Evolutionary conservation across 2,329 filamentous ascomycete genomes (phyloP).

Genomic region (Macrophomina phaseolina): DNA sequence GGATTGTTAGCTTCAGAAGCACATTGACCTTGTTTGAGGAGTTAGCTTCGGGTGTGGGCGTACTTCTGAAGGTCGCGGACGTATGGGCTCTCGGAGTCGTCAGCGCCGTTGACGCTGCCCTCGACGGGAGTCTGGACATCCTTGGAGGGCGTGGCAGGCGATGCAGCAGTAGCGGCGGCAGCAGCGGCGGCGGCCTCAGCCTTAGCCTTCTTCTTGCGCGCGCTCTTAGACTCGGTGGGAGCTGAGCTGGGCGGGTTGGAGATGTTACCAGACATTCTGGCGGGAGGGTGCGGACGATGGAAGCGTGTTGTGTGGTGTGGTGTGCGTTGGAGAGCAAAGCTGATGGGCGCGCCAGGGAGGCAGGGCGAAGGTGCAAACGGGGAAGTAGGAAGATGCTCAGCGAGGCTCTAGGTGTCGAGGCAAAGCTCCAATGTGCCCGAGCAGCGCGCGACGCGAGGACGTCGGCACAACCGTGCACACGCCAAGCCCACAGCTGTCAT

Average conservation of each 20-base stretch:
- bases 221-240: slow-evolving; percentile 59
- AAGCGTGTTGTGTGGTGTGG: neutral
- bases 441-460: slow-evolving; percentile 24
- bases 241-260: slow-evolving; percentile 68
- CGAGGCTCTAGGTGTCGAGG: slow-evolving; percentile 12
- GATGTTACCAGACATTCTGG: slow-evolving; percentile 66
- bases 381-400: neutral
- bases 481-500: slow-evolving; percentile 23
- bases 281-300: slow-evolving; percentile 1
- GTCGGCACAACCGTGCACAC: neutral
- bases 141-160: slow-evolving; percentile 30
- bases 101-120: slow-evolving; percentile 57
- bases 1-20: neutral
- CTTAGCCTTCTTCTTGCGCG: slow-evolving; percentile 60
- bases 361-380: neutral
- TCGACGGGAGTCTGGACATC: slow-evolving; percentile 18
- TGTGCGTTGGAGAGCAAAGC: neutral
- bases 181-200: slow-evolving; percentile 44
- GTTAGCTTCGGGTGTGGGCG: slow-evolving; percentile 41
- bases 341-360: neutral
- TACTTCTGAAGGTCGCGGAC: slow-evolving; percentile 92
- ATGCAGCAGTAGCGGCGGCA: slow-evolving; percentile 42
- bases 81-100: slow-evolving; percentile 75
- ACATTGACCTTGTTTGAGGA: neutral
- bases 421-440: slow-evolving; percentile 27